Conservation (phyloP, 768 basidiomycete species). For the Collybiopsis luxurians region DNA sequence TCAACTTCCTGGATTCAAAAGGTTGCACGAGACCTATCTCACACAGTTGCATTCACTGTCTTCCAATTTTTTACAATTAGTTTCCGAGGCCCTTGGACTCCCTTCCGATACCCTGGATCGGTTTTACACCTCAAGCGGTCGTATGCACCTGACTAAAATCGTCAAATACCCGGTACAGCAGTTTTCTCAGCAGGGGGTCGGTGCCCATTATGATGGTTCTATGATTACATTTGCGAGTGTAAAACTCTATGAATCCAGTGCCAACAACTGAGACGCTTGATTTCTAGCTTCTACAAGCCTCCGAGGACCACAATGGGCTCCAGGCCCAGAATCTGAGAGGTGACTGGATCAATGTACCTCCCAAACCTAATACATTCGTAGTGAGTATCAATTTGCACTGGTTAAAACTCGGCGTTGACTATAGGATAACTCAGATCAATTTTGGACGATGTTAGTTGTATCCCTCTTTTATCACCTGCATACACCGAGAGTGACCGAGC, state of each 20-base stretch:
- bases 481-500: background rate
- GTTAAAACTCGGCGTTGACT: constrained; percentile 39
- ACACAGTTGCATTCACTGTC: constrained; percentile 39
- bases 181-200: constrained; percentile 20
- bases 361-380: constrained; percentile 52
- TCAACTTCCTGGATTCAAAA: constrained; percentile 47
- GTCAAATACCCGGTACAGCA: constrained; percentile 46
- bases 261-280: background rate
- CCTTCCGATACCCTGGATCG: constrained; percentile 35
- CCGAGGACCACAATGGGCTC: constrained; percentile 46
- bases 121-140: constrained; percentile 42
- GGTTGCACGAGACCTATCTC: constrained; percentile 38
- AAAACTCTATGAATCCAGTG: background rate
- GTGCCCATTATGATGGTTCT: constrained; percentile 4
- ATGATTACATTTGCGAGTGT: constrained; percentile 7
- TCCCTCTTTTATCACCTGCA: background rate
- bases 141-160: constrained; percentile 35
- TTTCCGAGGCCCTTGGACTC: constrained; percentile 49
- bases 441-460: constrained; percentile 18
- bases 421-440: constrained; percentile 58
- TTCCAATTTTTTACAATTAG: constrained; percentile 38
- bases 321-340: constrained; percentile 58
- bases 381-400: constrained; percentile 41
- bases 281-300: constrained; percentile 50
- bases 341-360: constrained; percentile 55